Percentiles rank a stretch among this genome's conserved stretches.
These are phyloP conservation scores for Boletus subcaerulescens DNA, from an alignment of 768 basidiomycete species.

Conservation along the genomic window DNA sequence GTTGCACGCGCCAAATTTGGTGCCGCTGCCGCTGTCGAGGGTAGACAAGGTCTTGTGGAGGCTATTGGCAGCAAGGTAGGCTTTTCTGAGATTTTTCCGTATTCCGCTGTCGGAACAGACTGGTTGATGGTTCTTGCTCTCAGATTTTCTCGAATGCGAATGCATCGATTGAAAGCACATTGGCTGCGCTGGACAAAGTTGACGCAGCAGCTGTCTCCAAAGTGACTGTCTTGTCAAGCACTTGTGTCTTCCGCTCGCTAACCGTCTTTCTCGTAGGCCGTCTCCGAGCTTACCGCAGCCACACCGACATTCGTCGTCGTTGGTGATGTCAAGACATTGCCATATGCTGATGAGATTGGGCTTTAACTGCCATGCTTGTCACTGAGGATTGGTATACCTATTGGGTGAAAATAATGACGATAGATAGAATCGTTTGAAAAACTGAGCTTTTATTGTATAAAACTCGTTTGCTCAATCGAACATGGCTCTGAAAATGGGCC, in stretches of 20 bases:
- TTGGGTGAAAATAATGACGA: slow-evolving; percentile 10
- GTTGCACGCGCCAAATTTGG: slow-evolving; percentile 87
- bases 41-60: slow-evolving; percentile 61
- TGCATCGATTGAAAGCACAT: slow-evolving; percentile 54
- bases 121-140: too few relatives aligned
- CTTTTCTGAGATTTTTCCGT: too few relatives aligned
- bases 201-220: slow-evolving; percentile 65
- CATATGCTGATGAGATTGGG: slow-evolving; percentile 82
- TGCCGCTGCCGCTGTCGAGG: slow-evolving; percentile 68
- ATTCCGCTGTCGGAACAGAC: too few relatives aligned
- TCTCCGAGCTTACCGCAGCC: slow-evolving; percentile 60
- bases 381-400: slow-evolving; percentile 10
- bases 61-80: slow-evolving; percentile 47
- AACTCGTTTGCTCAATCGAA: neutral
- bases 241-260: neutral
- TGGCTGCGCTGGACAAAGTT: slow-evolving; percentile 70
- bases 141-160: slow-evolving; percentile 57
- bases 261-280: slow-evolving; percentile 37
- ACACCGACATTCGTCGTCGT: slow-evolving; percentile 89
- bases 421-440: slow-evolving; percentile 18
- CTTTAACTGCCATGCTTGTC: slow-evolving; percentile 41
- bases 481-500: too few relatives aligned
- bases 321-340: slow-evolving; percentile 73
- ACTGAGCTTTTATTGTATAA: neutral
- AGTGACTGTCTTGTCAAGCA: slow-evolving; percentile 36